Evolutionary conservation across 306 rosid genomes (phyloP).

Genomic region (Medicago arabica): DNA sequence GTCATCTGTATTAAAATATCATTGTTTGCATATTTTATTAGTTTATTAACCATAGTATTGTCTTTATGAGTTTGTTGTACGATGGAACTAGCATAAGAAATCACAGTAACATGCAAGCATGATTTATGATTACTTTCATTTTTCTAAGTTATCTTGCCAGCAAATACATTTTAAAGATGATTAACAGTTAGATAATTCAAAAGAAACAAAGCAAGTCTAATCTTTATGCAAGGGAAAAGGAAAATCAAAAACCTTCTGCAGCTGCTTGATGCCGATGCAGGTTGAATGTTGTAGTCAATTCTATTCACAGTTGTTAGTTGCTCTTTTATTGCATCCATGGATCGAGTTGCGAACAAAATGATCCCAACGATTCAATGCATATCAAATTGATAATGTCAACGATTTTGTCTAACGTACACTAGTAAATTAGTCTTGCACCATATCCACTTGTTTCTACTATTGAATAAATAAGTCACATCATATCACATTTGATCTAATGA

Average conservation of each 20-base stretch:
- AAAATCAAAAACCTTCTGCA: neutral
- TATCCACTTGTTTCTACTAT: no score
- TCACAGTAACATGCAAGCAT: conserved; percentile 69
- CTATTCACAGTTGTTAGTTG: no score
- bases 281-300: neutral
- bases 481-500: no score
- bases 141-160: conserved; percentile 60
- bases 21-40: neutral
- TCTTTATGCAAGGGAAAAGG: neutral
- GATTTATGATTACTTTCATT: conserved; percentile 64
- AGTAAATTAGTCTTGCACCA: no score
- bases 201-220: neutral
- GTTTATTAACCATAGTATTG: neutral
- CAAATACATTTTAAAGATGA: conserved; percentile 28
- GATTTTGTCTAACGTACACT: no score
- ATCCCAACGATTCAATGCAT: no score
- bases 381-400: no score
- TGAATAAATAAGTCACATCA: no score
- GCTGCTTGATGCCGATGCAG: neutral
- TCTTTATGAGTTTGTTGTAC: neutral
- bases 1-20: neutral
- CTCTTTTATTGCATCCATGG: no score
- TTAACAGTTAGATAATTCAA: neutral
- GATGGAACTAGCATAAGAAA: conserved; percentile 61
- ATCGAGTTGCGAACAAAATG: no score